A percentile compares a stretch with the other conserved stretches of the same genome.
These are phyloP conservation scores for Colletotrichum falcatum DNA, from an alignment of 2,329 filamentous ascomycete species.

Conservation along the genomic window DNA sequence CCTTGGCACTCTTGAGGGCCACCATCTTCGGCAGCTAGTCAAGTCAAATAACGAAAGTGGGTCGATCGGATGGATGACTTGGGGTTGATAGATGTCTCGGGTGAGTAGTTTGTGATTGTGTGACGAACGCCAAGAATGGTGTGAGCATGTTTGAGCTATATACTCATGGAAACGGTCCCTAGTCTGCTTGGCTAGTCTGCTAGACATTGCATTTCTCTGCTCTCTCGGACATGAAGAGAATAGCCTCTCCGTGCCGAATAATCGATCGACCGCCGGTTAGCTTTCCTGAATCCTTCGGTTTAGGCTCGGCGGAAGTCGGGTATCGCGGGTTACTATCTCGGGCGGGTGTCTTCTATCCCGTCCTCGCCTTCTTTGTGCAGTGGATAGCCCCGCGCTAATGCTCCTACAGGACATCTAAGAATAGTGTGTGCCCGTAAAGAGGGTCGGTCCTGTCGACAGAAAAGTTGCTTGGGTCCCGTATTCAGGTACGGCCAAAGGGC, in stretches of 20 bases:
- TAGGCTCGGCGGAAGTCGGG: not conserved
- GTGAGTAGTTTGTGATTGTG: not conserved
- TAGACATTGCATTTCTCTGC: not conserved
- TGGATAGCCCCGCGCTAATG: not conserved
- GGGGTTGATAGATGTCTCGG: too few relatives aligned
- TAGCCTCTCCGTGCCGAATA: not conserved
- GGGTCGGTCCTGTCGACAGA: not conserved
- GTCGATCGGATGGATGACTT: not conserved
- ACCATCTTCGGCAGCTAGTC: not conserved
- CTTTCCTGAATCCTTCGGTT: not conserved
- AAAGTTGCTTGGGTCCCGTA: not conserved
- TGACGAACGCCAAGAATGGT: not conserved
- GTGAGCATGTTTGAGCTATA: not conserved
- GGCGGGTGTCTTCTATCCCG: not conserved
- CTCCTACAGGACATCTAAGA: not conserved
- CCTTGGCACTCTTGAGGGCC: not conserved
- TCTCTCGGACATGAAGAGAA: not conserved
- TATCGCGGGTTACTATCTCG: not conserved
- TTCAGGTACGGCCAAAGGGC: not conserved
- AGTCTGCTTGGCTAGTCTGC: not conserved
- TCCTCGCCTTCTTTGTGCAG: not conserved
- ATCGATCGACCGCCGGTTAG: not conserved
- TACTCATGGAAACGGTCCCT: not conserved
- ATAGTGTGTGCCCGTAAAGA: not conserved
- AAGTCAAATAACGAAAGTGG: not conserved